A percentile compares a stretch with the other conserved stretches of the same genome.
Evolutionary conservation across 805 yeast species (phyloP).

Genomic region (Candida oleophila): DNA sequence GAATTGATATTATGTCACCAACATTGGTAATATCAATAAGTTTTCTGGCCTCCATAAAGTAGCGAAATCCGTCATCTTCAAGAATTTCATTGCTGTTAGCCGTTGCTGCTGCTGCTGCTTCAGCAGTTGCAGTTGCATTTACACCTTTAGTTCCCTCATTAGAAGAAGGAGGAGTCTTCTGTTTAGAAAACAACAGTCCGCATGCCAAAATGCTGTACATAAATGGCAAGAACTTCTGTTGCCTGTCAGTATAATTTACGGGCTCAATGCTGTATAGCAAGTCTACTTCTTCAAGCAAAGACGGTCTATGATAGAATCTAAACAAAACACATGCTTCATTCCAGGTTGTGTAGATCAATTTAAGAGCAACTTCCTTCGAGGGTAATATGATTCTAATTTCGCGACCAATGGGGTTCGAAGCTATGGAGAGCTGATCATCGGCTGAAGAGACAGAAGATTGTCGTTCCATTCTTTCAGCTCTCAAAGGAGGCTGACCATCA

Average conservation of each 20-base stretch:
- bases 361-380: conserved; percentile 67
- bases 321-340: conserved; percentile 81
- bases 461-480: conserved; percentile 9
- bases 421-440: conserved; percentile 17
- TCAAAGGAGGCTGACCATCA: conserved; percentile 23
- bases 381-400: conserved; percentile 73
- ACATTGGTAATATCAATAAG: conserved; percentile 82
- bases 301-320: conserved; percentile 83
- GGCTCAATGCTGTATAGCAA: conserved; percentile 77
- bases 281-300: conserved; percentile 71
- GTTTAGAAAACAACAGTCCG: conserved; percentile 72
- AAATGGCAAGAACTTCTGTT: conserved; percentile 72
- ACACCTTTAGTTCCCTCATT: conserved; percentile 1
- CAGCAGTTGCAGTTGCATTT: conserved; percentile 6
- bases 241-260: conserved; percentile 65
- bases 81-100: conserved; percentile 32
- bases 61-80: conserved; percentile 76
- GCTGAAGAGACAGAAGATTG: conserved; percentile 15
- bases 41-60: conserved; percentile 77
- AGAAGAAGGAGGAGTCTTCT: conserved; percentile 19
- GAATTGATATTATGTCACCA: conserved; percentile 77
- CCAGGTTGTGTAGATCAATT: conserved; percentile 76
- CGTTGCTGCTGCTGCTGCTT: conserved; percentile 2
- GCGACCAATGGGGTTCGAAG: conserved; percentile 16
- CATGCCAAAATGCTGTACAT: conserved; percentile 87